phyloP scores from a whole-genome alignment of 2,329 filamentous ascomycete species.

The Aspergillus vadensis region DNA sequence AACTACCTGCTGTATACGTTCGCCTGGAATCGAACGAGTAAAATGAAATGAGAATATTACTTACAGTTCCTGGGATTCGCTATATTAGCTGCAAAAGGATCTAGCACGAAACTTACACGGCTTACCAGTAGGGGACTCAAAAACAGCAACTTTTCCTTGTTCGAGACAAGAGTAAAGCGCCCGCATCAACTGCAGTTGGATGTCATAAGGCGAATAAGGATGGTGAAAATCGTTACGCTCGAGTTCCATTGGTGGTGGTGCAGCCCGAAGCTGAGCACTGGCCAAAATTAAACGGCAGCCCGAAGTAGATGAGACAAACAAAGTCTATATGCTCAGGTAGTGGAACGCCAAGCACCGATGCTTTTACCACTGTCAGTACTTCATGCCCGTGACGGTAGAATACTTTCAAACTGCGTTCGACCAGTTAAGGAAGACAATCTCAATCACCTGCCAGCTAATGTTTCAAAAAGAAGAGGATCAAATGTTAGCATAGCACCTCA shows the following conservation, averaged over 20 bases:
- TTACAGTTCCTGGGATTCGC: conserved; percentile 44
- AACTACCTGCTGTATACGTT: not conserved
- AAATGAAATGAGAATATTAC: conserved; percentile 18
- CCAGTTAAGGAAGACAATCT: not conserved
- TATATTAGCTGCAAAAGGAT: conserved; percentile 19
- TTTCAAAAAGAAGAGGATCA: not conserved
- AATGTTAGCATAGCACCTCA: not conserved
- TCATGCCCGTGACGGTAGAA: not conserved
- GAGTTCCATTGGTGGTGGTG: conserved; percentile 34
- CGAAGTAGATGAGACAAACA: not conserved
- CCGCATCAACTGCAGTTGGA: conserved; percentile 86
- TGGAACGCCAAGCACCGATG: not conserved
- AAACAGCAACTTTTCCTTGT: conserved; percentile 77
- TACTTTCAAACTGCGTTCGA: not conserved
- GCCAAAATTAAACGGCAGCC: not conserved
- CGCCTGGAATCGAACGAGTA: not conserved
- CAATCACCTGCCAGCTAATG: too few relatives aligned
- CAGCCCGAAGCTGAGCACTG: not conserved
- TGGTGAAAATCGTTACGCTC: conserved; percentile 70
- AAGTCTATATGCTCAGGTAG: not conserved
- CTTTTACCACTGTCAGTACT: not conserved
- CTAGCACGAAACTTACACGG: not conserved
- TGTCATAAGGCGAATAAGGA: conserved; percentile 82
- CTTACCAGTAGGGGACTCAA: conserved; percentile 90
- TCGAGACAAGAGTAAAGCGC: conserved; percentile 78